phyloP scores from a whole-genome alignment of 371 early-diverging fungal genomes.

The Synchytrium microbalum region DNA sequence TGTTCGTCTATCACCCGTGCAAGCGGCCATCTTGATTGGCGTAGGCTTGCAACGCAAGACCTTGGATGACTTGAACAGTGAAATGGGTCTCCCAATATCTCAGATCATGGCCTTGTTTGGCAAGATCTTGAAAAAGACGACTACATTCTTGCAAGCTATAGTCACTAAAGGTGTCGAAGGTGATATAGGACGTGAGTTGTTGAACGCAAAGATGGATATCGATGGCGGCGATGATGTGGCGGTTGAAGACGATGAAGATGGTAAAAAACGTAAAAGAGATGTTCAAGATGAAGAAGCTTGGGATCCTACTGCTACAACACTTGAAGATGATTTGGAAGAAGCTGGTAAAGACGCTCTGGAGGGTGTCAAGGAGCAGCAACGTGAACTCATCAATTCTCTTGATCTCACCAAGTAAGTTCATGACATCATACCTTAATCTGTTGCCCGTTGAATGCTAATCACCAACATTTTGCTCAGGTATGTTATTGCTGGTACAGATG shows the following conservation, averaged over 20 bases:
- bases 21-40: slow-evolving; percentile 76
- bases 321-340: slow-evolving; percentile 74
- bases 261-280: slow-evolving; percentile 24
- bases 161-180: slow-evolving; percentile 24
- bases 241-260: slow-evolving; percentile 15
- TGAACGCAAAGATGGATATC: slow-evolving; percentile 4
- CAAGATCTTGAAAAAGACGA: slow-evolving; percentile 72
- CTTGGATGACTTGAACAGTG: slow-evolving; percentile 75
- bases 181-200: slow-evolving; percentile 17
- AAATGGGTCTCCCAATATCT: slow-evolving; percentile 70
- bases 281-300: slow-evolving; percentile 72
- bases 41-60: slow-evolving; percentile 88
- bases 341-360: slow-evolving; percentile 66
- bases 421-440: background rate
- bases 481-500: slow-evolving; percentile 62
- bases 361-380: slow-evolving; percentile 63
- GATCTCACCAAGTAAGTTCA: slow-evolving; percentile 54
- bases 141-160: slow-evolving; percentile 31
- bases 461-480: slow-evolving; percentile 30
- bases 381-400: slow-evolving; percentile 72
- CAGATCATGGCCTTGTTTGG: slow-evolving; percentile 91
- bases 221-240: slow-evolving; percentile 19
- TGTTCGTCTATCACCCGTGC: slow-evolving; percentile 75
- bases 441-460: background rate
- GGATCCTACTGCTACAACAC: slow-evolving; percentile 64